Evolutionary conservation across 345 rosid genomes (phyloP).

Genomic region (Anacardium occidentale): DNA sequence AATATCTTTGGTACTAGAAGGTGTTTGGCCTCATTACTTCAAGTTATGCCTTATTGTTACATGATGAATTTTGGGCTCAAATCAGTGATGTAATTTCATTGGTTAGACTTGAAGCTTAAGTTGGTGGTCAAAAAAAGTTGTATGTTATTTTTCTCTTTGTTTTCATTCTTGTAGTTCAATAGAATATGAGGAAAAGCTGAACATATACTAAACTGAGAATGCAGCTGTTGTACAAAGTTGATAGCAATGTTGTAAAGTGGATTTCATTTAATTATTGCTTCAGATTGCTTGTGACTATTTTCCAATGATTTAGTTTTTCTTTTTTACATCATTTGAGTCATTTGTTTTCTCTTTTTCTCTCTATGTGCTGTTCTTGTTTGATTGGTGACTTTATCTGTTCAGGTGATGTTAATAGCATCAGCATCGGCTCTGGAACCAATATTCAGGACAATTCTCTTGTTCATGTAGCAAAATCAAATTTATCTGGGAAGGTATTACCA

Average conservation of each 20-base stretch:
- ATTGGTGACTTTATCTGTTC: slow-evolving; percentile 10
- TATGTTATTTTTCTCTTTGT: background rate
- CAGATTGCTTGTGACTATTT: too few relatives aligned
- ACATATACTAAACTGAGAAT: background rate
- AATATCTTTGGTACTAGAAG: background rate
- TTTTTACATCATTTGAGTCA: background rate
- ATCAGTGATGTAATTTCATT: background rate
- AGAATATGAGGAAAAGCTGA: background rate
- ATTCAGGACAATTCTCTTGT: slow-evolving; percentile 79
- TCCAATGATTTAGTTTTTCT: background rate
- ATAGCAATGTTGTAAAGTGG: background rate
- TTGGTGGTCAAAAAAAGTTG: background rate
- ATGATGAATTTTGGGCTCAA: background rate
- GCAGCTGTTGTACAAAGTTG: background rate
- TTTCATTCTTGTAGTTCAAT: background rate
- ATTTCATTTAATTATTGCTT: background rate
- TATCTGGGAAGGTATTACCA: slow-evolving; percentile 78
- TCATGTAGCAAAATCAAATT: slow-evolving; percentile 80
- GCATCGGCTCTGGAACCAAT: slow-evolving; percentile 74
- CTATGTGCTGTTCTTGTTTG: background rate
- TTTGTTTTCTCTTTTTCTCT: background rate
- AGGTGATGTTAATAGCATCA: slow-evolving; percentile 81
- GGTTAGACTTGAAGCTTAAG: background rate
- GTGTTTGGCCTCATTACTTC: background rate
- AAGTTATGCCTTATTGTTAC: background rate